Evolutionary conservation across 129 eudicot species (phyloP).

Genomic region (Lonicera japonica): DNA sequence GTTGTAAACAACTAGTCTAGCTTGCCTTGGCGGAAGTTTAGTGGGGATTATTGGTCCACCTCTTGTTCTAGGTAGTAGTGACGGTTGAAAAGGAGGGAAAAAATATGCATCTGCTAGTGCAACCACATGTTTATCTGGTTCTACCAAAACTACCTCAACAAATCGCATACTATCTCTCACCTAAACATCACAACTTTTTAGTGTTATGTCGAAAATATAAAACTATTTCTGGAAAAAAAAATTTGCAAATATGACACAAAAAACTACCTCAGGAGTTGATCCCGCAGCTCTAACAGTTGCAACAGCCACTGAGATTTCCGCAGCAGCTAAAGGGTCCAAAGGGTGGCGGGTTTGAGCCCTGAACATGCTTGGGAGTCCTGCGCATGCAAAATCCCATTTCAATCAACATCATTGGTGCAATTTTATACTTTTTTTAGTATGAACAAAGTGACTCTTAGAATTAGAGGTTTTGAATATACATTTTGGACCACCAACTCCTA

Average conservation of each 20-base stretch:
- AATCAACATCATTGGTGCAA: neutral
- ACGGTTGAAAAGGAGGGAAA: conserved; percentile 63
- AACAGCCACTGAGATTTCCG: conserved; percentile 59
- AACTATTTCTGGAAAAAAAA: neutral
- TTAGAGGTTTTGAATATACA: too few species aligned
- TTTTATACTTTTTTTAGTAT: too few species aligned
- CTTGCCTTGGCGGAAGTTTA: conserved; percentile 60
- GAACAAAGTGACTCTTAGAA: too few species aligned
- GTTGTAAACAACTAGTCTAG: conserved; percentile 50
- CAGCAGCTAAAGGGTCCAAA: conserved; percentile 56
- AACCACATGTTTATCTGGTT: conserved; percentile 48
- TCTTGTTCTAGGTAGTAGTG: conserved; percentile 49
- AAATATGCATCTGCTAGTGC: conserved; percentile 59
- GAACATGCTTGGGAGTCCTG: conserved; percentile 47
- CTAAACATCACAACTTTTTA: conserved; percentile 6
- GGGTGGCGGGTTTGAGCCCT: conserved; percentile 61
- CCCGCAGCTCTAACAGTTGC: conserved; percentile 68
- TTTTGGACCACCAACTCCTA: too few species aligned
- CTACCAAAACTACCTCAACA: conserved; percentile 52
- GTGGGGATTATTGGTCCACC: conserved; percentile 61
- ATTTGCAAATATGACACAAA: neutral
- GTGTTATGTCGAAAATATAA: neutral
- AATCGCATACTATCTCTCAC: conserved; percentile 65
- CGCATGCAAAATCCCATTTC: conserved; percentile 14
- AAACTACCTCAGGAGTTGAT: conserved; percentile 52